These are phyloP conservation scores for Scytalidium sp. DNA, from an alignment of 2,329 filamentous ascomycete species.

Conservation along the genomic window DNA sequence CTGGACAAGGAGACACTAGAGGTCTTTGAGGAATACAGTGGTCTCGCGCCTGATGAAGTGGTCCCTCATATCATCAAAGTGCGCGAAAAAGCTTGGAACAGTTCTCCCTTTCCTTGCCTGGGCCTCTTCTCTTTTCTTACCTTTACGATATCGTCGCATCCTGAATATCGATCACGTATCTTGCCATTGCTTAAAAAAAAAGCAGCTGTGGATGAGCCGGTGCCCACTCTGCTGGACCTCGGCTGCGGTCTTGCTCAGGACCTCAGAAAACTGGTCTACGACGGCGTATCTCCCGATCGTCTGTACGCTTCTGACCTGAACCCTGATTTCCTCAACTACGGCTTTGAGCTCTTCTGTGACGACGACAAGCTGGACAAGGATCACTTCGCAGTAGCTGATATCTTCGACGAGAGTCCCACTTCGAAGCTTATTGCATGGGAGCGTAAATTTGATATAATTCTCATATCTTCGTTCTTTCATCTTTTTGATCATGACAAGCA, in stretches of 20 bases:
- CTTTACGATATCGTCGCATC: no score
- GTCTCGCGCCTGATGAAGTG: conserved; percentile 10
- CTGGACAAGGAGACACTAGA: conserved; percentile 5
- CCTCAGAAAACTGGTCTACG: conserved; percentile 32
- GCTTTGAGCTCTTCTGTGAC: conserved; percentile 37
- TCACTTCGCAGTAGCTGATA: conserved; percentile 30
- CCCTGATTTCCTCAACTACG: conserved; percentile 31
- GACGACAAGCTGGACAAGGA: conserved; percentile 31
- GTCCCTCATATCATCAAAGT: conserved; percentile 8
- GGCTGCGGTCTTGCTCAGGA: conserved; percentile 38
- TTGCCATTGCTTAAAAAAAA: no score
- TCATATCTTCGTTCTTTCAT: conserved; percentile 12
- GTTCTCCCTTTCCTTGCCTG: no score
- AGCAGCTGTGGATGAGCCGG: no score
- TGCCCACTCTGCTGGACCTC: conserved; percentile 32
- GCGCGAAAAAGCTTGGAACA: no score
- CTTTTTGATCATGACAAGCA: conserved; percentile 10
- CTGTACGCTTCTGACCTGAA: conserved; percentile 32
- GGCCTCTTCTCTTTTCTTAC: no score
- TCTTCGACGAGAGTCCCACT: conserved; percentile 28
- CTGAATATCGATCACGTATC: no score
- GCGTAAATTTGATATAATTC: conserved; percentile 21
- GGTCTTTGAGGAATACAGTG: conserved; percentile 12
- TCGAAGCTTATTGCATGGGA: conserved; percentile 27
- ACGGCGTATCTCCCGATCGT: conserved; percentile 29